These are phyloP conservation scores for Paecilomyces sp. DNA, from an alignment of 2,329 filamentous ascomycete species.

Conservation along the genomic window DNA sequence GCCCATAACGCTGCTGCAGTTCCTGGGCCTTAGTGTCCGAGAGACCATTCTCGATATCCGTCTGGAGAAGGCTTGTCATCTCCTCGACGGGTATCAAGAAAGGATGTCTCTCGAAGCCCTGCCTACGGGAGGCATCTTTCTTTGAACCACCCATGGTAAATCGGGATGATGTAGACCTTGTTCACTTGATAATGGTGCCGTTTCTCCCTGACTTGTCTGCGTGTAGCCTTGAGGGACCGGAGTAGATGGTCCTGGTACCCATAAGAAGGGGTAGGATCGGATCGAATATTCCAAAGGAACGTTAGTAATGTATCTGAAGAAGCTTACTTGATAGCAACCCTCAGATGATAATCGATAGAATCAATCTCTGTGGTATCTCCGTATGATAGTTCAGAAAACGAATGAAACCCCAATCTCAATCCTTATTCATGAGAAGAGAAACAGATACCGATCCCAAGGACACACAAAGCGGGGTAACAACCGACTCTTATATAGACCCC, in stretches of 20 bases:
- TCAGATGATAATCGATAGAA: no score
- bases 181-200: neutral
- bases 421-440: no score
- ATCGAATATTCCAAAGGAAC: no score
- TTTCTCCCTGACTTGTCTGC: neutral
- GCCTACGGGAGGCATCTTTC: conserved; percentile 8
- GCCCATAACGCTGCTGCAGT: conserved; percentile 41
- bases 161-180: neutral
- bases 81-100: conserved; percentile 28
- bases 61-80: conserved; percentile 38
- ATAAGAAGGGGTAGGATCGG: neutral
- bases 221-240: neutral
- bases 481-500: no score
- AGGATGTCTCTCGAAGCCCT: conserved; percentile 16
- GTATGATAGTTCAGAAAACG: no score
- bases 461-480: no score
- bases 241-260: neutral
- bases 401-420: no score
- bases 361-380: no score
- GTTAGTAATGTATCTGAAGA: no score
- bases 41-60: conserved; percentile 44
- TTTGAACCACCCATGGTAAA: conserved; percentile 7
- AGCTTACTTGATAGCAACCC: no score
- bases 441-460: no score
- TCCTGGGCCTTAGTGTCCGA: conserved; percentile 33